phyloP scores from a whole-genome alignment of 257 asterid genomes.

The Gentiana dahurica region DNA sequence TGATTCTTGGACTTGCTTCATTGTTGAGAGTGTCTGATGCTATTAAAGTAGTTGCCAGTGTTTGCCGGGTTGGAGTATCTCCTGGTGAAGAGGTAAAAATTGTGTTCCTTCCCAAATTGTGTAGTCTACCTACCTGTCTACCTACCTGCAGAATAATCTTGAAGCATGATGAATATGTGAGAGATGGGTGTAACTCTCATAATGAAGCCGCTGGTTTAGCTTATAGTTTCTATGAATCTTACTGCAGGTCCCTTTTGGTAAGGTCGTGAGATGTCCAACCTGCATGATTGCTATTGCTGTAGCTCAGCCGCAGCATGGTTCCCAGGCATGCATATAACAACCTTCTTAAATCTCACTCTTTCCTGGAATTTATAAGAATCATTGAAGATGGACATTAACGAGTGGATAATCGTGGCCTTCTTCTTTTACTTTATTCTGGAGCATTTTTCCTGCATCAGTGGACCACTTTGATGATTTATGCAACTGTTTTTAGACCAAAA shows the following conservation, averaged over 20 bases:
- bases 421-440: background rate
- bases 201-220: background rate
- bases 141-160: too few species aligned
- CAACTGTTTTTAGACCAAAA: background rate
- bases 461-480: background rate
- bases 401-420: background rate
- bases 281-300: constrained; percentile 79
- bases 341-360: constrained; percentile 4
- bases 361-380: background rate
- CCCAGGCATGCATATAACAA: constrained; percentile 57
- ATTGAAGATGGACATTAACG: background rate
- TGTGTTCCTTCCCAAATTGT: background rate
- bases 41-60: constrained; percentile 46
- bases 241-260: constrained; percentile 86
- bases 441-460: background rate
- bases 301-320: constrained; percentile 92
- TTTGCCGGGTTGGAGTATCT: constrained; percentile 82
- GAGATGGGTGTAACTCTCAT: too few species aligned
- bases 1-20: constrained; percentile 71
- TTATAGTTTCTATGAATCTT: background rate
- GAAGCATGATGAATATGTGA: background rate
- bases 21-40: constrained; percentile 78
- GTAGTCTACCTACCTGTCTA: background rate
- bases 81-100: constrained; percentile 72
- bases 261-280: constrained; percentile 81